These are phyloP conservation scores for Priceomyces fermenticarens DNA, from an alignment of 805 yeast genomes.

Conservation along the genomic window DNA sequence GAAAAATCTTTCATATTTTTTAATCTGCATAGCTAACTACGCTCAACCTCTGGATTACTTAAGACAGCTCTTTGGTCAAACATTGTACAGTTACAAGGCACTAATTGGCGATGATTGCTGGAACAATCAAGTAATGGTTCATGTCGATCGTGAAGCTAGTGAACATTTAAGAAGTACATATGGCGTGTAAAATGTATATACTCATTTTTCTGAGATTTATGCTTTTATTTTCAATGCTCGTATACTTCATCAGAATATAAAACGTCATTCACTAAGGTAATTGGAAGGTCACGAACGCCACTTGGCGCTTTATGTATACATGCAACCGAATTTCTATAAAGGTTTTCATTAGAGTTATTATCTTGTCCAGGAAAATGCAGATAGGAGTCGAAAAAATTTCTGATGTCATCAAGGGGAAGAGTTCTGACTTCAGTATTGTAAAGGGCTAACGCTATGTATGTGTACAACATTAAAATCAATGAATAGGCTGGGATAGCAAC, in stretches of 20 bases:
- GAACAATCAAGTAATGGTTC: constrained; percentile 26
- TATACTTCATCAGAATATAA: constrained; percentile 38
- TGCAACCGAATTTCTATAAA: constrained; percentile 14
- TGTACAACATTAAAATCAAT: constrained; percentile 67
- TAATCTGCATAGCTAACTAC: constrained; percentile 59
- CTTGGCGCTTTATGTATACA: constrained; percentile 62
- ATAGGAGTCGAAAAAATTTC: constrained; percentile 69
- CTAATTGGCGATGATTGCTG: constrained; percentile 44
- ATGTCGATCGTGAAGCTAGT: constrained; percentile 29
- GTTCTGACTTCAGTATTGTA: constrained; percentile 80
- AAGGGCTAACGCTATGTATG: constrained; percentile 64
- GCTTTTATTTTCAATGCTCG: not conserved
- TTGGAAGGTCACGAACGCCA: constrained; percentile 85
- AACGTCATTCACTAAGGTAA: constrained; percentile 64
- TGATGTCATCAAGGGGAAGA: constrained; percentile 50
- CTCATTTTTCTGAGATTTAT: not conserved
- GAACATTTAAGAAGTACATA: constrained; percentile 17
- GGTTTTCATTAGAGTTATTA: constrained; percentile 1
- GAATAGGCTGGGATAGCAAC: constrained; percentile 70
- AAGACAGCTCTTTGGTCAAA: constrained; percentile 40
- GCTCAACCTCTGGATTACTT: constrained; percentile 48
- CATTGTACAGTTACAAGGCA: constrained; percentile 43
- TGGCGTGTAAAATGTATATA: constrained; percentile 4
- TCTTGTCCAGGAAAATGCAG: constrained; percentile 31
- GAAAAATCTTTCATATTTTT: constrained; percentile 48